Base-by-base conservation (phyloP, 805 yeast species). In the Sugiyamaella lignohabitans region DNA sequence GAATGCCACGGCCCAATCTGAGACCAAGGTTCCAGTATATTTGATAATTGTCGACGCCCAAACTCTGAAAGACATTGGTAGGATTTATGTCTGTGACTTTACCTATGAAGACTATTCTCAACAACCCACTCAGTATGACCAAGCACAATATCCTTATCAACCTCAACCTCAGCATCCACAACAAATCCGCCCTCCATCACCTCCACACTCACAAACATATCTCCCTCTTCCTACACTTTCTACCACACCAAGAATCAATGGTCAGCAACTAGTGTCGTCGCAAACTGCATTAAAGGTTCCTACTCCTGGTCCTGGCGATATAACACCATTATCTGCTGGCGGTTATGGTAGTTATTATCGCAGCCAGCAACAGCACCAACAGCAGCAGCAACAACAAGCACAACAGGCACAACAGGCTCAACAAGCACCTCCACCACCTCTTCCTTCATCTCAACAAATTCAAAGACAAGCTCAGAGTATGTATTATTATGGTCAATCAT, bases 31-130 rank as follows among this genome's bases (percentile, higher is more conserved):
- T 16, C 46, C 50, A 5, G 49, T 51, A 5, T 46, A 46, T 22
- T 37, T 53, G 18, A 42, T 45, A 14, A 23, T 49, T 11, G 18
- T 38, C 3, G 51, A 50, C 38, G 37, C 30, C 19, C 38, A 46
- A 23, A 32, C 47, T 10, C 10, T 35, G 14, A 39, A 42, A 39
- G 51, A 46, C 19, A 24, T 48, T 18, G 35, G 29, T n/a, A 24
- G 43, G n/a, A 17, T 43, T n/a, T 51, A 34, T 46, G 46, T 53
- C 20, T 51, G 53, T 46, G 44, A 53, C 24, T 48, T 42, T 30
- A 44, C 43, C 19, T 53, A 51, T 37, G n/a, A 17, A 21, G 35
- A 20, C 6, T 17, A 38, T 35, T 11, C 5, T 10, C 21, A n/a
- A 35, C 38, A 35, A 35, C 18, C 32, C 14, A 14, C 8, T 8